Percentiles rank a stretch among this genome's conserved stretches.
phyloP scores from a whole-genome alignment of 169 alveolate genomes.

The Plasmodium ovale region DNA sequence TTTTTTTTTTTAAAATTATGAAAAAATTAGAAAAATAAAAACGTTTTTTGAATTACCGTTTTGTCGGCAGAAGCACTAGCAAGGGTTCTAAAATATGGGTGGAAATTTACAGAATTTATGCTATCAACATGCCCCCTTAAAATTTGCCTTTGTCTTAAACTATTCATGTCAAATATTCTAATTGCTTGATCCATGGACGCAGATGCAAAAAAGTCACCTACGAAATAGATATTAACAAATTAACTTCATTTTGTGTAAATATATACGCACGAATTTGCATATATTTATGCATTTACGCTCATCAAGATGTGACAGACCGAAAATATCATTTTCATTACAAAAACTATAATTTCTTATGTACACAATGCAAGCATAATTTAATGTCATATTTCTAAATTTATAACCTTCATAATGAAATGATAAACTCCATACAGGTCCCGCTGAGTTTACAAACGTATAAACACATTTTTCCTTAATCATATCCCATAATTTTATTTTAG shows the following conservation, averaged over 20 bases:
- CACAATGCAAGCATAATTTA: slow-evolving; percentile 3
- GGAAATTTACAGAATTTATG: slow-evolving; percentile 66
- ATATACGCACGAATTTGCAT: not conserved
- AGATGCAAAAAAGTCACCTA: slow-evolving; percentile 74
- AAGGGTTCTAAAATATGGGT: slow-evolving; percentile 64
- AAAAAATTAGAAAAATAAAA: slow-evolving; percentile 5
- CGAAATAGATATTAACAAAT: slow-evolving; percentile 11
- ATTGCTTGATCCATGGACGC: slow-evolving; percentile 76
- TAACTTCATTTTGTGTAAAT: slow-evolving; percentile 3
- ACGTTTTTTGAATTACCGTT: slow-evolving; percentile 44
- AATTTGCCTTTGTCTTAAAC: slow-evolving; percentile 74
- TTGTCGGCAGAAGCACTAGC: slow-evolving; percentile 72
- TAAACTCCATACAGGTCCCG: slow-evolving; percentile 75
- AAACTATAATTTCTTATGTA: not conserved
- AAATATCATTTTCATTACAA: slow-evolving; percentile 7
- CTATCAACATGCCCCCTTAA: slow-evolving; percentile 77
- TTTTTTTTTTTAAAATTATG: slow-evolving; percentile 12
- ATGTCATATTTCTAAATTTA: slow-evolving; percentile 30
- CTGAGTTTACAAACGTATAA: slow-evolving; percentile 68
- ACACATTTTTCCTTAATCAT: slow-evolving; percentile 74
- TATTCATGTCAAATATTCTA: slow-evolving; percentile 71
- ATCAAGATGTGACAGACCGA: not conserved
- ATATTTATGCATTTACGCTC: not conserved
- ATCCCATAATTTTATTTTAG: slow-evolving; percentile 76
- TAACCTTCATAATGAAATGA: slow-evolving; percentile 73